A percentile compares a stretch with the other conserved stretches of the same genome.
phyloP scores from a whole-genome alignment of 2,329 filamentous ascomycete genomes.

The Aspergillus chevalieri region DNA sequence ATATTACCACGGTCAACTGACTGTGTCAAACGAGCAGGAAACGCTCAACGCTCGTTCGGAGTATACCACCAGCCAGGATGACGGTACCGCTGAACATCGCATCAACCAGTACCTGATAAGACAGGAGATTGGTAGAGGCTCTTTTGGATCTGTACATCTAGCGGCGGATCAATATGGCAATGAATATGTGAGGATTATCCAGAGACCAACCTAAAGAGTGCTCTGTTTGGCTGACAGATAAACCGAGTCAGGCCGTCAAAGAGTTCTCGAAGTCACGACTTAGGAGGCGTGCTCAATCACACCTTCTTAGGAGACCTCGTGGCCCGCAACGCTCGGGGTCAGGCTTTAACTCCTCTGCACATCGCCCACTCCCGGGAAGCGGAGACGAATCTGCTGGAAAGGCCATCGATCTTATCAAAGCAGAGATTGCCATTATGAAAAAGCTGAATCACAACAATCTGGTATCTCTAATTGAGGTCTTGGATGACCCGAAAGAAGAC shows the following conservation, averaged over 20 bases:
- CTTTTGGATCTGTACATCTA: constrained; percentile 87
- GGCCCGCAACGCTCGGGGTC: constrained; percentile 48
- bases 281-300: constrained; percentile 82
- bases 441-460: constrained; percentile 92
- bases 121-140: constrained; percentile 93
- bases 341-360: constrained; percentile 58
- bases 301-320: constrained; percentile 66
- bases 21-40: constrained; percentile 52
- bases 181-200: constrained; percentile 68
- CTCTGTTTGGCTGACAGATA: neutral
- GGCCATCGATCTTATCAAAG: constrained; percentile 78
- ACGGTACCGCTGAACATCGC: constrained; percentile 72
- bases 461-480: constrained; percentile 86
- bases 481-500: constrained; percentile 93
- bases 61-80: constrained; percentile 76
- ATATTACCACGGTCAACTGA: constrained; percentile 7
- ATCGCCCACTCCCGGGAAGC: constrained; percentile 52
- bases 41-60: constrained; percentile 84
- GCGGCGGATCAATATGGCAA: constrained; percentile 83
- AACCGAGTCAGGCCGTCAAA: constrained; percentile 68
- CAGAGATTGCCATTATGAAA: constrained; percentile 99
- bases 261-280: constrained; percentile 93
- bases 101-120: constrained; percentile 95
- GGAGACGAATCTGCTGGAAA: constrained; percentile 55
- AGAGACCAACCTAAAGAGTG: neutral